Evolutionary conservation across 495 filamentous ascomycete species (phyloP), one percentile per base, ranked within the genome.

Genomic region (Penicillium crystallinum): DNA sequence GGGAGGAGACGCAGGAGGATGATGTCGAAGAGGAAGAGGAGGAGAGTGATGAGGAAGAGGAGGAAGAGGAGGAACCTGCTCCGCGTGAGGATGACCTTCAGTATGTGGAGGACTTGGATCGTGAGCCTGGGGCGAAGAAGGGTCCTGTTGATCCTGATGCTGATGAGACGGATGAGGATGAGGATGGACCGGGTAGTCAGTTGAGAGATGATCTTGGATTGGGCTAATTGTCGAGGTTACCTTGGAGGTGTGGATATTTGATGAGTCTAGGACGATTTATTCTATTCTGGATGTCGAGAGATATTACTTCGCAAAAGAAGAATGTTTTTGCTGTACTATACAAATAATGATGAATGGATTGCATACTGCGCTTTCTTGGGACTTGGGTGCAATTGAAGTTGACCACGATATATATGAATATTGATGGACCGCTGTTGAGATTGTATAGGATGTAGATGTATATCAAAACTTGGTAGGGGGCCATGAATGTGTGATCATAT

Each of bases 21-120:
- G 77, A 82, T 22, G 71, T 71, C 34, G 71, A 77, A 6, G 80
- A 80, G 10, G 78, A 80, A 7, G 77, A 77, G 2, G 80, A 79
- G 0, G 79, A 76, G 2, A 80, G 82, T 0, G 78, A 81, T 1
- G 75, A 77, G 31, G 73, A 73, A n/a, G 69, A 76, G 6, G 66
- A 65, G 0, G 71, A 74, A 0, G 70, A 72, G 27, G 64, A 69
- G 49, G 61, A 73, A 0, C 67, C 65, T 1, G 70, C 70, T 6
- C 61, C 61, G 17, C 68, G 63, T 15, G 76, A 76, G 23, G 79
- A 86, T 15, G 78, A 84, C 51, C 79, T 87, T 56, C 83, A 87
- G 59, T 82, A 82, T 14, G 74, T 86, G 30, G 84, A 88, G 62
- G 76, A 80, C 64, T 71, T 81, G 49, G 80, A 82, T 63, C 54